Evolutionary conservation across 2,329 filamentous ascomycete species (phyloP), one percentile per base, ranked within the genome.

Genomic region (Alternaria sp.): DNA sequence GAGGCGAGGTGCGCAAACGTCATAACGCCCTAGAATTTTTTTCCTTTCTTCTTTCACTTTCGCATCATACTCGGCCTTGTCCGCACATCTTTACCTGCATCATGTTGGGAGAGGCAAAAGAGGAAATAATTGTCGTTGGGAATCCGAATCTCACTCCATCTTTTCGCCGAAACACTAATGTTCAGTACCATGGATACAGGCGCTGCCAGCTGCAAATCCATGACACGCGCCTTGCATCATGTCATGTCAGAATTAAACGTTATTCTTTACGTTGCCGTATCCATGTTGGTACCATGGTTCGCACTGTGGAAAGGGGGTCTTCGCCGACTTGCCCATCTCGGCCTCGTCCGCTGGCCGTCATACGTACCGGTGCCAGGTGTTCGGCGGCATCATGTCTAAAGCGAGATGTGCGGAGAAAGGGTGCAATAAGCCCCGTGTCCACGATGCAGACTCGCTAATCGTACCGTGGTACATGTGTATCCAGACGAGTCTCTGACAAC

Each of bases 171-270:
- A 38, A 50, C 46, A 50, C 46, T 50, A 50, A 50, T 50, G 3
- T 3, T 50, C 5, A 36, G 30, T 60, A 60, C 58, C 58, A 57
- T 60, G 58, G 58, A 22, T 30, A 28, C 14, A 28, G 6, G 30
- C 18, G 40, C 20, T 57, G 54, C 43, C 40, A 51, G 44, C 30
- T 36, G 25, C 25, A 20, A 32, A 18, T 22, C 40, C 44, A 49
- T 55, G 59, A 49, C 59, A 58, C 57, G 53, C 55, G 46, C 34
- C 53, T 56, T 60, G 58, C 58, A 60, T 56, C 58, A 51, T 57
- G 57, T 51, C 52, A 60, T 36, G 51, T 54, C 51, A 25, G 27
- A 61, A 43, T 49, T 54, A 57, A 55, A 49, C 58, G 38, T 50
- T 50, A 50, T 25, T 60, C 48, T 48, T 43, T 22, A 51, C 53